Evolutionary conservation across 495 filamentous ascomycete species (phyloP).

Genomic region (Xylaria cubensis): DNA sequence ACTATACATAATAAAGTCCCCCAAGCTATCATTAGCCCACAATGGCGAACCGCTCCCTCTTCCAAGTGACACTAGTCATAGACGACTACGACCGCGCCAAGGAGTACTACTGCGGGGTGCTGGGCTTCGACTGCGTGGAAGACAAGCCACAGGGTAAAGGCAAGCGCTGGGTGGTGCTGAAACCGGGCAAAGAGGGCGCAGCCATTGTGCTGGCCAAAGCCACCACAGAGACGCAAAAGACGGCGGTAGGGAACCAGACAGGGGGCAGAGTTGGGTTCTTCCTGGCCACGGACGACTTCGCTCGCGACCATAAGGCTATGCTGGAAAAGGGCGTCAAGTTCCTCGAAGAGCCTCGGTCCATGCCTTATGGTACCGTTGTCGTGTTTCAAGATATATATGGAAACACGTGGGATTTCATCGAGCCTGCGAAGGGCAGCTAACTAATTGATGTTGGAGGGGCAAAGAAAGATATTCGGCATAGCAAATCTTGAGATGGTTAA

Average conservation of each 20-base stretch:
- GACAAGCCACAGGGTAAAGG: constrained; percentile 18
- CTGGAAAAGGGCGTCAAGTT: constrained; percentile 21
- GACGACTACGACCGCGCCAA: constrained; percentile 26
- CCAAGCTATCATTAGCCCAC: background rate
- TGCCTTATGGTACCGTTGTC: constrained; percentile 16
- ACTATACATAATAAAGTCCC: background rate
- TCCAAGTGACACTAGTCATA: constrained; percentile 25
- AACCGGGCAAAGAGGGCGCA: constrained; percentile 16
- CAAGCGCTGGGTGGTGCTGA: constrained; percentile 23
- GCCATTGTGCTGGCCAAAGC: constrained; percentile 20
- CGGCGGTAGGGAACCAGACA: constrained; percentile 12
- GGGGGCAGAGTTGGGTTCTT: constrained; percentile 24
- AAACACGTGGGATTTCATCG: constrained; percentile 25
- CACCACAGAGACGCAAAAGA: constrained; percentile 11
- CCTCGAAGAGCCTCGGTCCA: constrained; percentile 12
- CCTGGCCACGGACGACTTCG: constrained; percentile 21
- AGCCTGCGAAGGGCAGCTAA: constrained; percentile 1
- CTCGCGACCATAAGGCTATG: constrained; percentile 16
- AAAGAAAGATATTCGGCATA: background rate
- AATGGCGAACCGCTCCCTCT: constrained; percentile 22
- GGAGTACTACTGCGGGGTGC: constrained; percentile 20
- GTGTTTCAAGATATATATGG: constrained; percentile 24
- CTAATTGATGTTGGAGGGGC: background rate
- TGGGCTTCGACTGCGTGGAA: constrained; percentile 19
- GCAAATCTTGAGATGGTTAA: too few relatives aligned